A percentile compares a stretch with the other conserved stretches of the same genome.
Evolutionary conservation across 1,284 basidiomycete species (phyloP).

Genomic region (Ustilago tritici): DNA sequence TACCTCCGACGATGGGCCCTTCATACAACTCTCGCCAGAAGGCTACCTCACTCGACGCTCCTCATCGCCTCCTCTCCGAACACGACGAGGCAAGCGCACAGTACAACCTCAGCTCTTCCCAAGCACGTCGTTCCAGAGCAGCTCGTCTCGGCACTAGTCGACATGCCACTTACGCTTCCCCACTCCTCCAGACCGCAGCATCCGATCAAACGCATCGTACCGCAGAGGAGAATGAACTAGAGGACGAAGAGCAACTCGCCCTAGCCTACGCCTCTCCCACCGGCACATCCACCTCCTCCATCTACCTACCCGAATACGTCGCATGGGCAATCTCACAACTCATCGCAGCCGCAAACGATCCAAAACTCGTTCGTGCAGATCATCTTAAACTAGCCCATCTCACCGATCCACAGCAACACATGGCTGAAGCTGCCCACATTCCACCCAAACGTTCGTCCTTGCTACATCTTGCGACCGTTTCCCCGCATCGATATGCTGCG

Average conservation of each 20-base stretch:
- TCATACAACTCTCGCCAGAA: slow-evolving; percentile 24
- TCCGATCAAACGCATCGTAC: background rate
- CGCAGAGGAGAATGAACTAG: slow-evolving; percentile 8
- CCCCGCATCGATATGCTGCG: slow-evolving; percentile 49
- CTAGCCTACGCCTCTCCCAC: slow-evolving; percentile 33
- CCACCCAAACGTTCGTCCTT: slow-evolving; percentile 47
- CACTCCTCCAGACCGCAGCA: background rate
- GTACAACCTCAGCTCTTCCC: slow-evolving; percentile 42
- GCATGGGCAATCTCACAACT: slow-evolving; percentile 48
- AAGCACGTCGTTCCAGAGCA: slow-evolving; percentile 44
- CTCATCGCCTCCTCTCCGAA: slow-evolving; percentile 12
- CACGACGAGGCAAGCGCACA: slow-evolving; percentile 16
- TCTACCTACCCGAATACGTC: slow-evolving; percentile 48
- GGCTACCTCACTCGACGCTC: slow-evolving; percentile 13
- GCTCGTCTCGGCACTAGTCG: slow-evolving; percentile 43
- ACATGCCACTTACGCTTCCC: slow-evolving; percentile 18
- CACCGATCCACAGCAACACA: slow-evolving; percentile 40
- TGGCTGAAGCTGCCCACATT: slow-evolving; percentile 37
- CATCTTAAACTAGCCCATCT: slow-evolving; percentile 41
- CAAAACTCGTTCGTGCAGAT: slow-evolving; percentile 37
- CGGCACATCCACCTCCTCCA: slow-evolving; percentile 34
- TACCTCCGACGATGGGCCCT: slow-evolving; percentile 22
- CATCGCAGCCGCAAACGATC: slow-evolving; percentile 41
- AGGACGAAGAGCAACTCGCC: slow-evolving; percentile 23
- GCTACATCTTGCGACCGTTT: slow-evolving; percentile 43